Conservation (phyloP, 306 rosid genomes). For the Senna tora region DNA sequence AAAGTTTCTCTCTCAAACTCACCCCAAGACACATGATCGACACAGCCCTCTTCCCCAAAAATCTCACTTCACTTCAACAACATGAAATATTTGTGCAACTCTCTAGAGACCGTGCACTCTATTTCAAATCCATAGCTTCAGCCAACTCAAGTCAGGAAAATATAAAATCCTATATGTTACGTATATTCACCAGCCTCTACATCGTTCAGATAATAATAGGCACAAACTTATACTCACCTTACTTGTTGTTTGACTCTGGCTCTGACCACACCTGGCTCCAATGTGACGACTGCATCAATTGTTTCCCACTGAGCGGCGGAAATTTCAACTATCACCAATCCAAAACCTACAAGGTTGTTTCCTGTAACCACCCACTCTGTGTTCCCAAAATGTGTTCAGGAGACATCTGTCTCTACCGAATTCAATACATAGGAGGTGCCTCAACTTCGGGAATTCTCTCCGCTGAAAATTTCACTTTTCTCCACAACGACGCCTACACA, state of each 20-base stretch:
- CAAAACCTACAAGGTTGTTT: neutral
- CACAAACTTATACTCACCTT: neutral
- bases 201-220: neutral
- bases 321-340: neutral
- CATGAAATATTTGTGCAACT: neutral
- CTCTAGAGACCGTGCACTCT: neutral
- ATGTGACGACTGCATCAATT: constrained; percentile 9
- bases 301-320: constrained; percentile 15
- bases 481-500: neutral
- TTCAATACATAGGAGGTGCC: neutral
- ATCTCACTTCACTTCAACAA: neutral
- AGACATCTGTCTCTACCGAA: neutral
- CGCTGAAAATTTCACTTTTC: constrained; percentile 10
- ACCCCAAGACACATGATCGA: neutral
- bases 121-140: neutral
- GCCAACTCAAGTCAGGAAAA: too few relatives aligned
- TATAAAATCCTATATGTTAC: neutral
- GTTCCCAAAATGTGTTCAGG: neutral
- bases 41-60: neutral
- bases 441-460: neutral
- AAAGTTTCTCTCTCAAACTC: neutral
- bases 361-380: constrained; percentile 10
- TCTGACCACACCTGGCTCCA: neutral
- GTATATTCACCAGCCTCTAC: neutral
- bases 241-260: constrained; percentile 1